Evolutionary conservation across 345 rosid genomes (phyloP).

Genomic region (Citrus cavaleriei): DNA sequence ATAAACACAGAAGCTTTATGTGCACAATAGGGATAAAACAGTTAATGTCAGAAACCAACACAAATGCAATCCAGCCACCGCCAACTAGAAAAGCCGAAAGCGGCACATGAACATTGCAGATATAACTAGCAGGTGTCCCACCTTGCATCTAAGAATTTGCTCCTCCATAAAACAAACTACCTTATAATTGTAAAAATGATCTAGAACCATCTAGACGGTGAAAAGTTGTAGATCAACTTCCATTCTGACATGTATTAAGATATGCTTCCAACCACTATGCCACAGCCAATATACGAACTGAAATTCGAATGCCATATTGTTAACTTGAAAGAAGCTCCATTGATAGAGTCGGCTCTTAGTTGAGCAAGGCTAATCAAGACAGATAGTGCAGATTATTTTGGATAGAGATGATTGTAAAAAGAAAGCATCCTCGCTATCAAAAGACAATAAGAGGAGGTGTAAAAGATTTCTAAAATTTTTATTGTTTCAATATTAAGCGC

Average conservation of each 20-base stretch:
- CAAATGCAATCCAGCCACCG: not conserved
- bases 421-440: not conserved
- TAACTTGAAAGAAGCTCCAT: not conserved
- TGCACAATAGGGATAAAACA: not conserved
- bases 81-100: not conserved
- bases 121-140: not conserved
- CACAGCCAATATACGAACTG: slow-evolving; percentile 79
- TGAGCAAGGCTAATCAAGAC: not conserved
- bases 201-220: not conserved
- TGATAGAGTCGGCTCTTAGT: not conserved
- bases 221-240: slow-evolving; percentile 22
- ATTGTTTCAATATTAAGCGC: not conserved
- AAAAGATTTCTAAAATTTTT: not conserved
- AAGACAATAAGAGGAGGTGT: not conserved
- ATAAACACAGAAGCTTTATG: not conserved
- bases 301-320: slow-evolving; percentile 10
- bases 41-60: not conserved
- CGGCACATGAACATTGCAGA: not conserved
- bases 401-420: not conserved
- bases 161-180: not conserved
- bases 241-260: slow-evolving; percentile 44
- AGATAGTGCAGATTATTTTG: not conserved
- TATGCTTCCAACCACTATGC: slow-evolving; percentile 55
- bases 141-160: not conserved
- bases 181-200: slow-evolving; percentile 10